Evolutionary conservation across 73 alveolate genomes (phyloP), one percentile per base, ranked within the genome.

Genomic region (Paraurostyla sp.): DNA sequence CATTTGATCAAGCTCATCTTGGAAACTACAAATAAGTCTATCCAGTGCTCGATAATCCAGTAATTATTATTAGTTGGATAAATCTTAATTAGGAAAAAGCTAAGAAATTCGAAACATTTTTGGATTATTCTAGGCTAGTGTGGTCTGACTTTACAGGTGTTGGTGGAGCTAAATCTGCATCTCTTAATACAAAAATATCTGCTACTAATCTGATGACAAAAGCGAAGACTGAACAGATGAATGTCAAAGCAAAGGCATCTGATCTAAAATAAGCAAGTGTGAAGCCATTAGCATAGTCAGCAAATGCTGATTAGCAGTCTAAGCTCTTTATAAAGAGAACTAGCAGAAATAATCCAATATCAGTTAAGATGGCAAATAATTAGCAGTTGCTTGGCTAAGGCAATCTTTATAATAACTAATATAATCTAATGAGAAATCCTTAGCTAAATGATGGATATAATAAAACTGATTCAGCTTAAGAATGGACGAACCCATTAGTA

Each of bases 101-200:
- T 7, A 27, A 45, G 73, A 45, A 48, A 30, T 73, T 73, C 36
- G 87, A 81, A 32, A 30, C 3, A 40, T 36, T 30, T 25, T n/a
- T 81, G 36, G 81, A 52, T 13, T 18, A 81, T 36, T 62, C 91
- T 22, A 56, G 43, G 41, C 27, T 46, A 6, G 38, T 58, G 9
- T 81, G 91, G 91, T 41, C 83, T 38, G 91, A 81, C 29, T 40
- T 57, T 35, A 52, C 91, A 3, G n/a, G n/a, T n/a, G n/a, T n/a
- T n/a, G 91, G 68, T 4, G 76, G 76, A 15, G 16, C 40, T 15
- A 81, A 56, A 18, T 27, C 23, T 7, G 76, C 40, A 13, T 43
- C 68, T 11, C 2, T 4, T 4, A 73, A n/a, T 23, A 3, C 6
- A 11, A 73, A 73, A 30, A 1, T 25, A 6, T 29, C 82, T 22